A percentile compares a stretch with the other conserved stretches of the same genome.
These are phyloP conservation scores for Blyttiomyces sp. DNA, from an alignment of 371 early-diverging fungal species.

Conservation along the genomic window DNA sequence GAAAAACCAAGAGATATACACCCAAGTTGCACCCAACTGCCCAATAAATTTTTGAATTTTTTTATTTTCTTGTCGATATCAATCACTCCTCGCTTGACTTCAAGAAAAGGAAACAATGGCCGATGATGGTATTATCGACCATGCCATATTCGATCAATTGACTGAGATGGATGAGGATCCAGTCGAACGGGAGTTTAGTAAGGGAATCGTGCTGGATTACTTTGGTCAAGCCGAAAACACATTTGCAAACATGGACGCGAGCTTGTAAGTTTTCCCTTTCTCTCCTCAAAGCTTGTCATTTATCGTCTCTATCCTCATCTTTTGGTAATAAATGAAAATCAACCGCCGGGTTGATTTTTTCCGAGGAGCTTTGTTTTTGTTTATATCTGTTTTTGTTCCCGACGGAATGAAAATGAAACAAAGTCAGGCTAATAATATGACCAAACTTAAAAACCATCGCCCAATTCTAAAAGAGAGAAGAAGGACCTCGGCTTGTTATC, in stretches of 20 bases:
- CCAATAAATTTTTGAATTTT: too few species aligned
- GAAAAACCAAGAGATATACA: too few species aligned
- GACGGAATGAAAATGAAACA: background rate
- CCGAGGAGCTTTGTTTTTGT: too few species aligned
- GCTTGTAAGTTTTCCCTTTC: constrained; percentile 57
- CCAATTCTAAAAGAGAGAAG: constrained; percentile 42
- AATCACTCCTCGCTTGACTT: too few species aligned
- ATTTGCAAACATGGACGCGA: constrained; percentile 61
- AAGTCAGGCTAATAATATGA: background rate
- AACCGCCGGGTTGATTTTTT: background rate
- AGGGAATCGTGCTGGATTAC: constrained; percentile 66
- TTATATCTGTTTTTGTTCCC: background rate
- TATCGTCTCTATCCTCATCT: background rate
- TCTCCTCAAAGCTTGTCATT: background rate
- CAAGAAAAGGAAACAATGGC: constrained; percentile 1
- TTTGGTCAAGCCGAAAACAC: constrained; percentile 74
- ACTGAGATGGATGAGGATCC: constrained; percentile 81
- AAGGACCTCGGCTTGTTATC: constrained; percentile 71
- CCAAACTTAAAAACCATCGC: background rate
- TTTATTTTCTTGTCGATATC: too few species aligned
- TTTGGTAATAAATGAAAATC: background rate
- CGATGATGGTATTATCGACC: constrained; percentile 64
- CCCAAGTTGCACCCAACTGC: too few species aligned
- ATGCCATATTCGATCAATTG: constrained; percentile 70
- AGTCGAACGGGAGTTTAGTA: constrained; percentile 71